Percentiles rank a stretch among this genome's conserved stretches.
Conservation (phyloP, 768 basidiomycete species). For the Chalciporus sphaerocephalus region DNA sequence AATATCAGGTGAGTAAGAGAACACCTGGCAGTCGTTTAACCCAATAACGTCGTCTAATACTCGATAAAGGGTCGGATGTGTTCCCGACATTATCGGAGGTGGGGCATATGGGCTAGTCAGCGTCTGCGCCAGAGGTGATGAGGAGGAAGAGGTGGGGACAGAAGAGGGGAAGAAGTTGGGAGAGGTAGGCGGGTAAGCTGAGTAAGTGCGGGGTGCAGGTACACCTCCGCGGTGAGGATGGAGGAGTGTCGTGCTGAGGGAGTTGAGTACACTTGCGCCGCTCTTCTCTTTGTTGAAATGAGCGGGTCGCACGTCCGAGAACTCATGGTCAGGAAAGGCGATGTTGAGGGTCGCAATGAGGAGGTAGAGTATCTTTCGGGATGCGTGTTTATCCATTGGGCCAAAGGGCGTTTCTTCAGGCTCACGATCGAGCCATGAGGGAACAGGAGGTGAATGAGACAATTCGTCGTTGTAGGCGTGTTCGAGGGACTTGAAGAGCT, state of each 20-base stretch:
- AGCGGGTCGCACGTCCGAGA: conserved; percentile 84
- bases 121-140: conserved; percentile 59
- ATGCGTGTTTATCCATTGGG: conserved; percentile 77
- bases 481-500: conserved; percentile 90
- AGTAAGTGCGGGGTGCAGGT: conserved; percentile 75
- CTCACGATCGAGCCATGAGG: conserved; percentile 69
- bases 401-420: conserved; percentile 86
- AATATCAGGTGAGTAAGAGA: conserved; percentile 87
- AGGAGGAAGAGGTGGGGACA: conserved; percentile 62
- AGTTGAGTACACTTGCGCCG: conserved; percentile 72
- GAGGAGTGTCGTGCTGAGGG: conserved; percentile 78
- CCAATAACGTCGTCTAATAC: conserved; percentile 88
- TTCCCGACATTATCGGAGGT: conserved; percentile 71
- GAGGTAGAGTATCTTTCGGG: conserved; percentile 90
- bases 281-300: conserved; percentile 84
- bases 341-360: conserved; percentile 96
- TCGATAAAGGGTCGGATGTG: conserved; percentile 84
- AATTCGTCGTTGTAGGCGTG: conserved; percentile 74
- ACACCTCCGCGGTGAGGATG: conserved; percentile 65
- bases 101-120: conserved; percentile 64
- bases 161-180: conserved; percentile 75
- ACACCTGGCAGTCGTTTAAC: conserved; percentile 90
- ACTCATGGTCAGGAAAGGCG: conserved; percentile 97
- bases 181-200: conserved; percentile 74
- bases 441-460: conserved; percentile 79